Percentiles rank a stretch among this genome's conserved stretches.
Evolutionary conservation across 345 rosid genomes (phyloP).

Genomic region (Populus nigra): DNA sequence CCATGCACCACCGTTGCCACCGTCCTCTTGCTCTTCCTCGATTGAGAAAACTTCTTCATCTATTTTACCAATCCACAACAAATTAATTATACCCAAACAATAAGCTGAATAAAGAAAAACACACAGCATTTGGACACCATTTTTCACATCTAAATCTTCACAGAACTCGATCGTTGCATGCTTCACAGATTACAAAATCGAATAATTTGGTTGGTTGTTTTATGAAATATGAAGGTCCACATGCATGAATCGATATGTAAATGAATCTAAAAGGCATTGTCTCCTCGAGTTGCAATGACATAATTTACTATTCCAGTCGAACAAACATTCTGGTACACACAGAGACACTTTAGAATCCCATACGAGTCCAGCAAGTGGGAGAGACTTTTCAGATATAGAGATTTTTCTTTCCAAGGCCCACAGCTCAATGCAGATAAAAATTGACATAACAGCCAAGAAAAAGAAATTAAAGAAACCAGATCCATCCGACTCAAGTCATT

Average conservation of each 20-base stretch:
- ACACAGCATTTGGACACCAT: too few species aligned
- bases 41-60: slow-evolving; percentile 78
- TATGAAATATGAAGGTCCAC: neutral
- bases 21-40: slow-evolving; percentile 49
- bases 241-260: neutral
- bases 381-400: neutral
- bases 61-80: slow-evolving; percentile 13
- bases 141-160: too few species aligned
- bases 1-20: slow-evolving; percentile 55
- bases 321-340: neutral
- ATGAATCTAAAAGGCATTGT: neutral
- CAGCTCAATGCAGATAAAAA: neutral
- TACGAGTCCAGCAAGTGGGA: neutral
- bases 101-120: neutral
- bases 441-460: neutral
- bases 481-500: neutral
- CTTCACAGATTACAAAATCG: neutral
- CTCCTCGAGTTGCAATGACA: neutral
- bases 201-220: neutral
- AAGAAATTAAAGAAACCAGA: neutral
- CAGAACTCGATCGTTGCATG: too few species aligned
- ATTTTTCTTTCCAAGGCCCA: neutral
- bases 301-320: too few species aligned
- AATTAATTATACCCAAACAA: neutral
- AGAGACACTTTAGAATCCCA: neutral